Evolutionary conservation across 768 basidiomycete genomes (phyloP).

Genomic region (Hebeloma cylindrosporum): DNA sequence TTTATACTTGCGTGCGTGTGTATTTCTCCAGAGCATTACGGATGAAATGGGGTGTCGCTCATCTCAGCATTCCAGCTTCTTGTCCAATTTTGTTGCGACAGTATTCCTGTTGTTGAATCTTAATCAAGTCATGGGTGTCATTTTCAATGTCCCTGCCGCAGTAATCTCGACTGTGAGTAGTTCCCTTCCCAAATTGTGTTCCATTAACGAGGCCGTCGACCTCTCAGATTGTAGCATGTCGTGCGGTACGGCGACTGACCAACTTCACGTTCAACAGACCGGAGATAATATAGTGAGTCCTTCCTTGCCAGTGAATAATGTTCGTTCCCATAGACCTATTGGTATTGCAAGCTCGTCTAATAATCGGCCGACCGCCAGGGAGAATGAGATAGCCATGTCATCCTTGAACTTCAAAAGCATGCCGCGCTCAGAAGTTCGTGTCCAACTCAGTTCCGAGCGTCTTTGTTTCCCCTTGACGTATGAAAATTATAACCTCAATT

Average conservation of each 20-base stretch:
- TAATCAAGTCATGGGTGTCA: conserved; percentile 65
- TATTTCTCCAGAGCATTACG: neutral
- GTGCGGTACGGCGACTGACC: conserved; percentile 58
- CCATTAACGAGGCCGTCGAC: neutral
- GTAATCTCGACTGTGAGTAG: conserved; percentile 48
- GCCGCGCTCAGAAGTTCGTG: conserved; percentile 39
- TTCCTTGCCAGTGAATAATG: neutral
- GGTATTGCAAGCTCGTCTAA: conserved; percentile 25
- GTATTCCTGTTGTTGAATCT: conserved; percentile 66
- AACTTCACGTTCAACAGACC: conserved; percentile 44
- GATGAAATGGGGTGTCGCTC: neutral
- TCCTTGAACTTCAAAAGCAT: conserved; percentile 21
- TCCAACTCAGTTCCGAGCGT: conserved; percentile 33
- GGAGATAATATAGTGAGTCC: conserved; percentile 48
- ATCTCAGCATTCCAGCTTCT: conserved; percentile 34
- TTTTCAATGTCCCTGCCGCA: conserved; percentile 67
- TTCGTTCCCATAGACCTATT: conserved; percentile 10
- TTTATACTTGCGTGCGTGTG: conserved; percentile 73
- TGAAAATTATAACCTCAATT: neutral
- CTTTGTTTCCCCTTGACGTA: neutral
- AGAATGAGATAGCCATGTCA: conserved; percentile 19
- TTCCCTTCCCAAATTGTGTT: neutral
- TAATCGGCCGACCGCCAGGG: conserved; percentile 21
- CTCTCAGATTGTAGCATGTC: conserved; percentile 56
- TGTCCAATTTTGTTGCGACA: conserved; percentile 45